phyloP scores from a whole-genome alignment of 2,329 filamentous ascomycete genomes.

The Aspergillus brunneoviolaceus region DNA sequence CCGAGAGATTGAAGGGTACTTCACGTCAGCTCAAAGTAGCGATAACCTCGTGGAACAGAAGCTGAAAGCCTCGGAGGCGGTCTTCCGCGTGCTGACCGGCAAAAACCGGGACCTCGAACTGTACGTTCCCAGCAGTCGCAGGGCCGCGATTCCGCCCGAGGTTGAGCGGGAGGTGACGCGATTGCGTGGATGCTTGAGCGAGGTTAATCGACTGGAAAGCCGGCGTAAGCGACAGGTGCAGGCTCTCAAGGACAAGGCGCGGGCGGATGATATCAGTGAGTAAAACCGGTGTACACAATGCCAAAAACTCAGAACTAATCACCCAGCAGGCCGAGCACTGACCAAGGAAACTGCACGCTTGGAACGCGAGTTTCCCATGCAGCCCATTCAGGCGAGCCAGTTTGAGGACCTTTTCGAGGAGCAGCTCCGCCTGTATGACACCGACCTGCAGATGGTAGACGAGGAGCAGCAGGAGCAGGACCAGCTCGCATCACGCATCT shows the following conservation, averaged over 20 bases:
- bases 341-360: constrained; percentile 78
- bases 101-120: constrained; percentile 79
- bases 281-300: constrained; percentile 7
- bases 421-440: constrained; percentile 76
- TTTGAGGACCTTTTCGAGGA: constrained; percentile 90
- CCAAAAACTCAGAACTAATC: neutral
- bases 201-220: constrained; percentile 79
- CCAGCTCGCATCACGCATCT: constrained; percentile 65
- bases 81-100: constrained; percentile 74
- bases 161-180: constrained; percentile 76
- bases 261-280: constrained; percentile 79
- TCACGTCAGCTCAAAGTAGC: constrained; percentile 67
- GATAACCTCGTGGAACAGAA: constrained; percentile 75
- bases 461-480: constrained; percentile 77
- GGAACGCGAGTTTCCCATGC: constrained; percentile 82
- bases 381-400: constrained; percentile 79
- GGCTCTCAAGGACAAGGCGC: constrained; percentile 72
- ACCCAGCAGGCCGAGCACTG: constrained; percentile 64
- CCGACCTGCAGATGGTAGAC: constrained; percentile 68
- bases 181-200: constrained; percentile 78
- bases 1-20: constrained; percentile 80
- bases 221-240: constrained; percentile 78
- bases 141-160: constrained; percentile 73
- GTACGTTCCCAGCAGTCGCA: constrained; percentile 82
- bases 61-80: constrained; percentile 70